Percentiles rank a stretch among this genome's conserved stretches.
Conservation (phyloP, 345 rosid genomes). For the Eucalyptus camaldulensis region DNA sequence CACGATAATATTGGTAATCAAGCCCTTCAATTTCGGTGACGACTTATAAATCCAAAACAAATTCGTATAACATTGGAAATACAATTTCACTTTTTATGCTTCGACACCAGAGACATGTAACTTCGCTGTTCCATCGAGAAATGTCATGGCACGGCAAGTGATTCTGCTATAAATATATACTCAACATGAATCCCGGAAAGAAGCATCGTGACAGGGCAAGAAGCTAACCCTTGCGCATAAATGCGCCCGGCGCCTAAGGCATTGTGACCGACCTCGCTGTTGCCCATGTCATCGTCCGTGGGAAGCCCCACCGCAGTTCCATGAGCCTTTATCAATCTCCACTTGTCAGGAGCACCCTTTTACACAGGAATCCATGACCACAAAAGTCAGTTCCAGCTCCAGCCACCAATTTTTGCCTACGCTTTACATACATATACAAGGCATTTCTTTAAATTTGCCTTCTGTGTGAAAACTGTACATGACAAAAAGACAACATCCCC, state of each 20-base stretch:
- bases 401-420: background rate
- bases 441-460: background rate
- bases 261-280: conserved; percentile 98
- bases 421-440: background rate
- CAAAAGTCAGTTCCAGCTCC: background rate
- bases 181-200: background rate
- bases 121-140: background rate
- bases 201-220: background rate
- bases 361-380: background rate
- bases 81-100: background rate
- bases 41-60: background rate
- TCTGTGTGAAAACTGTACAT: background rate
- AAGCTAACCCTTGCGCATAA: conserved; percentile 65
- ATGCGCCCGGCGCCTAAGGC: conserved; percentile 99
- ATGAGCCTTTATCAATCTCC: conserved; percentile 90
- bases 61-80: background rate
- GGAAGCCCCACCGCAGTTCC: conserved; percentile 95
- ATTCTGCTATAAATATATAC: background rate
- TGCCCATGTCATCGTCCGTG: conserved; percentile 96
- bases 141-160: background rate
- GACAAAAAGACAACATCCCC: background rate
- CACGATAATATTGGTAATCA: background rate
- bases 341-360: conserved; percentile 66
- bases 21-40: background rate
- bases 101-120: background rate